phyloP scores from a whole-genome alignment of 2,329 filamentous ascomycete genomes.

The Ilyonectria mors-panacis region DNA sequence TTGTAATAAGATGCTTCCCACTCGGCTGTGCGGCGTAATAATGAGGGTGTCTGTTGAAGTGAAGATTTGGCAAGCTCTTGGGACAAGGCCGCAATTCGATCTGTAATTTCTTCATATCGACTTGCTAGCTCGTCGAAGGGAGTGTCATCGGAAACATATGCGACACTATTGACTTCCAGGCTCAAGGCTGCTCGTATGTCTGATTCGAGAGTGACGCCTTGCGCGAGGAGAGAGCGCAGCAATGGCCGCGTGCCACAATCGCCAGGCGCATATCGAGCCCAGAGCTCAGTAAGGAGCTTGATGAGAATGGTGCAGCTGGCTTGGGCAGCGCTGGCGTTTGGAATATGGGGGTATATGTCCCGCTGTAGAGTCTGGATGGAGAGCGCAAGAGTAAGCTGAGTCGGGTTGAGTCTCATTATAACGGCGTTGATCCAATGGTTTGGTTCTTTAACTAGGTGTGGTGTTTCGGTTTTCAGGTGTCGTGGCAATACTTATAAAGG shows the following conservation, averaged over 20 bases:
- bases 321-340: conserved; percentile 9
- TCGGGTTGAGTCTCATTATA: conserved; percentile 14
- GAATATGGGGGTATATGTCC: conserved; percentile 11
- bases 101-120: neutral
- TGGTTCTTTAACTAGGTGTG: no score
- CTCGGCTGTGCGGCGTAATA: neutral
- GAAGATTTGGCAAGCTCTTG: neutral
- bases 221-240: no score
- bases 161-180: no score
- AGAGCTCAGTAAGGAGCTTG: no score
- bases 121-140: neutral
- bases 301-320: conserved; percentile 6
- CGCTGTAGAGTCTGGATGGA: conserved; percentile 3
- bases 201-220: no score
- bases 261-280: no score
- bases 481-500: no score
- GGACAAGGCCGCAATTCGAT: neutral
- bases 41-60: neutral
- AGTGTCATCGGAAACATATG: no score
- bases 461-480: no score
- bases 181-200: no score
- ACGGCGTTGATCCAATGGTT: neutral
- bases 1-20: neutral
- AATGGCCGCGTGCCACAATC: no score
- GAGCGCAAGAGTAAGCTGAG: conserved; percentile 4